A percentile compares a stretch with the other conserved stretches of the same genome.
These are phyloP conservation scores for Trichophyton rubrum DNA, from an alignment of 2,329 filamentous ascomycete genomes.

Conservation along the genomic window DNA sequence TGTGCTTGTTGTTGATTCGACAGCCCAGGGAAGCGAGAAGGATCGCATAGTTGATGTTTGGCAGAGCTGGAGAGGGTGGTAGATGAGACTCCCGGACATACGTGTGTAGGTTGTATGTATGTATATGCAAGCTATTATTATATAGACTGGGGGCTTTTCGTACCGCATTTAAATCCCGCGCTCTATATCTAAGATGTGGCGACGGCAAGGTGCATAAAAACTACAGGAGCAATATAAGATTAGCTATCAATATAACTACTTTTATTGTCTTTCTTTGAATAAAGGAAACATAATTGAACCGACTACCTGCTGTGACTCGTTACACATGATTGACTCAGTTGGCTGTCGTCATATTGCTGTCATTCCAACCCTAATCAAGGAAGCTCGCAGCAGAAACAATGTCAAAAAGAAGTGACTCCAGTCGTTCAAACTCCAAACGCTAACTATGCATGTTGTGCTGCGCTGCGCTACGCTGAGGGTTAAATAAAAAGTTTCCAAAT, in stretches of 20 bases:
- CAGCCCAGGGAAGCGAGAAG: slow-evolving; percentile 17
- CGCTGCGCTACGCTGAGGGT: background rate
- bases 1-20: slow-evolving; percentile 59
- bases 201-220: background rate
- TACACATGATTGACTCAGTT: background rate
- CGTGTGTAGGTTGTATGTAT: background rate
- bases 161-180: background rate
- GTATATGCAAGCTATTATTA: background rate
- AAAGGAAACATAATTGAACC: background rate
- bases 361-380: background rate
- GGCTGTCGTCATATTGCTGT: background rate
- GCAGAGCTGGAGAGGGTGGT: slow-evolving; percentile 15
- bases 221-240: background rate
- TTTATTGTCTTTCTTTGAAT: background rate
- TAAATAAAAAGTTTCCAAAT: background rate
- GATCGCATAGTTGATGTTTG: slow-evolving; percentile 15
- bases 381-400: background rate
- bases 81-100: background rate
- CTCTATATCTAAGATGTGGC: background rate
- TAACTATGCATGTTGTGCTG: background rate
- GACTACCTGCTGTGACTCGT: slow-evolving; percentile 1
- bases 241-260: background rate
- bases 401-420: background rate
- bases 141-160: background rate
- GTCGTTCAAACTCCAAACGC: background rate